Evolutionary conservation across 495 filamentous ascomycete genomes (phyloP).

Genomic region (Tuber calosporum): DNA sequence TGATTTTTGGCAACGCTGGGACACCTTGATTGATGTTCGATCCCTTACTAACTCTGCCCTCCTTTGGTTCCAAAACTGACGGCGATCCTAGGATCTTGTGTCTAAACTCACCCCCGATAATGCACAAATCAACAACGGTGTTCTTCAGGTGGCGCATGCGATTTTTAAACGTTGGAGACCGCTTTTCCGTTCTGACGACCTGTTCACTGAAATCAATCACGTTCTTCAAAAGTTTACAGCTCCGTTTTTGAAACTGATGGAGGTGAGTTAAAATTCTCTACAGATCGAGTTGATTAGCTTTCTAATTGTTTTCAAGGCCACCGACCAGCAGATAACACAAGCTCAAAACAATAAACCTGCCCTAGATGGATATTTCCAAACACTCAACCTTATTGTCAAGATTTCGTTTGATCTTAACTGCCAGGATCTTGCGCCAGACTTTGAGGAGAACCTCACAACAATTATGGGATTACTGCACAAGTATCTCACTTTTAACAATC

Average conservation of each 20-base stretch:
- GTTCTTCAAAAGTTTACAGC: conserved; percentile 73
- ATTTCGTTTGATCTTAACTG: conserved; percentile 91
- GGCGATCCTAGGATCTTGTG: conserved; percentile 63
- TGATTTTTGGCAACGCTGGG: conserved; percentile 94
- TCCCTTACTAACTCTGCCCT: conserved; percentile 7
- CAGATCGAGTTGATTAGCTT: not conserved
- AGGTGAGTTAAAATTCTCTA: conserved; percentile 49
- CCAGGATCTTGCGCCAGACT: conserved; percentile 89
- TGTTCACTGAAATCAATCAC: conserved; percentile 91
- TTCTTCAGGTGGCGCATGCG: conserved; percentile 92
- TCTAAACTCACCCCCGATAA: conserved; percentile 72
- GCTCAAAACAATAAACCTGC: conserved; percentile 65
- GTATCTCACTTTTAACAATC: conserved; percentile 83
- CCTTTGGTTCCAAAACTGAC: conserved; percentile 2
- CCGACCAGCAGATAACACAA: conserved; percentile 68
- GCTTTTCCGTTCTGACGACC: conserved; percentile 77
- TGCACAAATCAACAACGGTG: conserved; percentile 75
- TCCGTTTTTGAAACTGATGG: conserved; percentile 72
- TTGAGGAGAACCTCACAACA: conserved; percentile 64
- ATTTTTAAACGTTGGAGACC: conserved; percentile 97
- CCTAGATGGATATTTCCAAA: conserved; percentile 67
- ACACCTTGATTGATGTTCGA: conserved; percentile 72
- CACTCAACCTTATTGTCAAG: conserved; percentile 78
- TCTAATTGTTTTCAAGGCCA: conserved; percentile 39
- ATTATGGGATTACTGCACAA: conserved; percentile 79